Evolutionary conservation across 1,139 yeast species (phyloP), one percentile per base, ranked within the genome.

Genomic region (Magnusiomyces sp.): DNA sequence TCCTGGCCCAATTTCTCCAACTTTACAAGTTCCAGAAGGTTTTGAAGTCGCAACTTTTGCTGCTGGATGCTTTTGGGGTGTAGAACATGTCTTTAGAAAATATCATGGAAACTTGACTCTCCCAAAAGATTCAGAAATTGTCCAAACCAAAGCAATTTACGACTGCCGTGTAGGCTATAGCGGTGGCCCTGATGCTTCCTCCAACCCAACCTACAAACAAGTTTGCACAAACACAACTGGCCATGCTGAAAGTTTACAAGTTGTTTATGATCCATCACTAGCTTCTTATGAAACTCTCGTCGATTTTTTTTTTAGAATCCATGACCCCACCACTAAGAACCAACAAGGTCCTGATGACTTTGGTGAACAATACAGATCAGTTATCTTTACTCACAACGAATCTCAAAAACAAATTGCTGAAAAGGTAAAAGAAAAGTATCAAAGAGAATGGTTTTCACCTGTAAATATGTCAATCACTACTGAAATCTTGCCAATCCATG

Each of bases 301-400:
- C 51, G 94, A 83, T 58, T 86, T 90, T 58, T 92, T 90, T 70
- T 90, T 88, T 73, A 75, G 85, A 62, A 88, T 88, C 69, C 98
- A 92, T 65, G 97, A 92, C 66, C 95, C 79, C 14, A 76, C 78
- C 23, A 71, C 76, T 7, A 51, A 66, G 54, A 71, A 79, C 61
- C 63, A 79, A 1, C 96, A 89, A 66, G 96, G 96, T 5, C 86
- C 87, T 14, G 95, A 88, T 62, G 60, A 63, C 11, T 34, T 43
- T 43, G 96, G 97, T 9, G 76, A 89, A 1, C 96, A 89, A 64
- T 89, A 89, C 68, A 75, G 95, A 60, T 81, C 90, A 31, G 95
- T 80, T 2, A 73, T 89, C 14, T 83, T 81, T 69, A 72, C 81
- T 5, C 83, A 80, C 58, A 63, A 68, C 45, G 76, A 73, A 1